Conservation (phyloP, 1,284 basidiomycete species). For the Apiotrichum sp. region DNA sequence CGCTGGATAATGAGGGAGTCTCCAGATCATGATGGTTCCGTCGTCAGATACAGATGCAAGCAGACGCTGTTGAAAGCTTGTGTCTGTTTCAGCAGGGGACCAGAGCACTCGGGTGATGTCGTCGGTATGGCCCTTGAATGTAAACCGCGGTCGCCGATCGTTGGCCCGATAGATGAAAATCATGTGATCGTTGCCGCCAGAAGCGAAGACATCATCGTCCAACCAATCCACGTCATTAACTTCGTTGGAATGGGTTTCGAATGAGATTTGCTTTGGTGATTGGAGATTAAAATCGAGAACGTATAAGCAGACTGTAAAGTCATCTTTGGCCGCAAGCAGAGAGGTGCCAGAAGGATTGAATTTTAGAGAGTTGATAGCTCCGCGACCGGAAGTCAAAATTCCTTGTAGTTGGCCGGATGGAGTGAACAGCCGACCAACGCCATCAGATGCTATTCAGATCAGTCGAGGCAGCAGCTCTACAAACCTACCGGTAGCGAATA, state of each 20-base stretch:
- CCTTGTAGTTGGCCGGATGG: slow-evolving; percentile 38
- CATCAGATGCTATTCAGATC: slow-evolving; percentile 20
- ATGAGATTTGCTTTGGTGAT: slow-evolving; percentile 19
- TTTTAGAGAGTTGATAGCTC: slow-evolving; percentile 35
- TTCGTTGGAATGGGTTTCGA: slow-evolving; percentile 38
- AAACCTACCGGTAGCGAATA: slow-evolving; percentile 32
- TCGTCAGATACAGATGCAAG: slow-evolving; percentile 40
- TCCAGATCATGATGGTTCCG: slow-evolving; percentile 39
- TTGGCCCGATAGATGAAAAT: slow-evolving; percentile 36
- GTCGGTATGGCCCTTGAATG: slow-evolving; percentile 39
- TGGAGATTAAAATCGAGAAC: slow-evolving; percentile 18
- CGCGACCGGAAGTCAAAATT: slow-evolving; percentile 39
- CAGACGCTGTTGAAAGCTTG: slow-evolving; percentile 14
- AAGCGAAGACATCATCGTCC: slow-evolving; percentile 42
- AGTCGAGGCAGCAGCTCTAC: not conserved
- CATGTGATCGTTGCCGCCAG: slow-evolving; percentile 38
- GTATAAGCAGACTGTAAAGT: slow-evolving; percentile 27
- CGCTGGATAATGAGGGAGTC: slow-evolving; percentile 31
- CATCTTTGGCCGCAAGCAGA: slow-evolving; percentile 33
- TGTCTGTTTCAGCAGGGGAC: slow-evolving; percentile 23
- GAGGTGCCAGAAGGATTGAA: slow-evolving; percentile 37
- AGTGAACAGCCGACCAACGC: slow-evolving; percentile 39
- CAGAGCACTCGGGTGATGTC: slow-evolving; percentile 39
- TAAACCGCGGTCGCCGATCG: slow-evolving; percentile 33
- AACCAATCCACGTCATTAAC: slow-evolving; percentile 46